These are phyloP conservation scores for Teunomyces aglyptinius DNA, from an alignment of 805 yeast genomes.

Conservation along the genomic window DNA sequence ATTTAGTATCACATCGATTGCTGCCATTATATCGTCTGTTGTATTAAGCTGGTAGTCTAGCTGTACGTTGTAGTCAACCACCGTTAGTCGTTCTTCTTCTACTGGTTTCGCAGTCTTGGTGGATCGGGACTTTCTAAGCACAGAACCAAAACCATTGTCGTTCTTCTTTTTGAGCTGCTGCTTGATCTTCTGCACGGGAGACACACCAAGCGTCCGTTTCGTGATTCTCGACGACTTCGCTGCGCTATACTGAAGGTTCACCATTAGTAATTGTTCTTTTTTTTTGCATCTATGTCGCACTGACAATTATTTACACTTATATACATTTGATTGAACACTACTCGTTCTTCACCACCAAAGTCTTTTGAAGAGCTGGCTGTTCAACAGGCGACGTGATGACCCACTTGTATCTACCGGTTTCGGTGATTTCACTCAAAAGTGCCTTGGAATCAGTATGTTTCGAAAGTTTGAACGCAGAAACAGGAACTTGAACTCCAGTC, in stretches of 20 bases:
- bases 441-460: constrained; percentile 8
- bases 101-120: neutral
- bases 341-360: constrained; percentile 11
- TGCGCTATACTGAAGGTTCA: constrained; percentile 34
- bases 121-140: neutral
- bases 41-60: constrained; percentile 36
- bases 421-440: constrained; percentile 16
- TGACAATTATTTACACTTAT: constrained; percentile 6
- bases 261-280: constrained; percentile 3
- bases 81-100: constrained; percentile 9
- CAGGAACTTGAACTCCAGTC: constrained; percentile 33
- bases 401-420: constrained; percentile 28
- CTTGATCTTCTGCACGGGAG: constrained; percentile 25
- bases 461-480: constrained; percentile 19
- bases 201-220: constrained; percentile 17
- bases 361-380: constrained; percentile 9
- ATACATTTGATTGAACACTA: constrained; percentile 5
- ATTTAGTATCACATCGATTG: constrained; percentile 29
- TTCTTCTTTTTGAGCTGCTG: constrained; percentile 21
- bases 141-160: neutral
- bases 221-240: constrained; percentile 37
- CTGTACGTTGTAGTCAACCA: constrained; percentile 37
- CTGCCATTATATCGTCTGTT: constrained; percentile 29
- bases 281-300: neutral
- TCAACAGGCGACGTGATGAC: constrained; percentile 28